Percentiles rank a stretch among this genome's conserved stretches.
phyloP scores from a whole-genome alignment of 306 rosid genomes.

The Glycine tomentella region DNA sequence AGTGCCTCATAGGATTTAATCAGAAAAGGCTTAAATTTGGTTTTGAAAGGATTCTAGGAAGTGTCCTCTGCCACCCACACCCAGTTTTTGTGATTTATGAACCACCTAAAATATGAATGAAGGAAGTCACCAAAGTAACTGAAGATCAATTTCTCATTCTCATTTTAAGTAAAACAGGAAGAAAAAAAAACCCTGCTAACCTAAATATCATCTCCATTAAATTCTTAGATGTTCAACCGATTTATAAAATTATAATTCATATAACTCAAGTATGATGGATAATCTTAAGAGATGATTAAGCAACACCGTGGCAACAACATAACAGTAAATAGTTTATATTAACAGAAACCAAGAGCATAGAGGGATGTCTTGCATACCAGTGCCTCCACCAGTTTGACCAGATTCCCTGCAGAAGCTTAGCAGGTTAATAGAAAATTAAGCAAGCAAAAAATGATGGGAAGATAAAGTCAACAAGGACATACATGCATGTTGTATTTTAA shows the following conservation, averaged over 20 bases:
- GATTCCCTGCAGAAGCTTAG: slow-evolving; percentile 51
- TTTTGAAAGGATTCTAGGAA: slow-evolving; percentile 14
- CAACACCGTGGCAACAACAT: background rate
- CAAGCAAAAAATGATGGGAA: background rate
- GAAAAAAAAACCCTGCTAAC: background rate
- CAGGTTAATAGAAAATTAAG: slow-evolving; percentile 37
- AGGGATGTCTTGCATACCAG: slow-evolving; percentile 47
- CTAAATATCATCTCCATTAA: slow-evolving; percentile 9
- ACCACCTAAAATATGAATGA: slow-evolving; percentile 2
- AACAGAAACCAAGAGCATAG: slow-evolving; percentile 39
- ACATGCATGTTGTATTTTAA: background rate
- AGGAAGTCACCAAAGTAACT: background rate
- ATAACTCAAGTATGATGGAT: slow-evolving; percentile 15
- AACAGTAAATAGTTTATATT: background rate
- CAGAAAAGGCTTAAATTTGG: slow-evolving; percentile 2
- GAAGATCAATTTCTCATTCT: background rate
- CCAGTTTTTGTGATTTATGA: slow-evolving; percentile 6
- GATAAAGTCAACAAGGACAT: background rate
- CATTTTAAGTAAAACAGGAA: background rate
- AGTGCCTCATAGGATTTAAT: too few species aligned
- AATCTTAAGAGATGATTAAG: slow-evolving; percentile 32
- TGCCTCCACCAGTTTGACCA: slow-evolving; percentile 55
- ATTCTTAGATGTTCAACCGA: background rate
- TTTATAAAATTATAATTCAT: slow-evolving; percentile 28
- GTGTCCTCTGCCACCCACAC: slow-evolving; percentile 8